Evolutionary conservation across 2,329 filamentous ascomycete genomes (phyloP).

Genomic region (Pseudogymnoascus sp.): DNA sequence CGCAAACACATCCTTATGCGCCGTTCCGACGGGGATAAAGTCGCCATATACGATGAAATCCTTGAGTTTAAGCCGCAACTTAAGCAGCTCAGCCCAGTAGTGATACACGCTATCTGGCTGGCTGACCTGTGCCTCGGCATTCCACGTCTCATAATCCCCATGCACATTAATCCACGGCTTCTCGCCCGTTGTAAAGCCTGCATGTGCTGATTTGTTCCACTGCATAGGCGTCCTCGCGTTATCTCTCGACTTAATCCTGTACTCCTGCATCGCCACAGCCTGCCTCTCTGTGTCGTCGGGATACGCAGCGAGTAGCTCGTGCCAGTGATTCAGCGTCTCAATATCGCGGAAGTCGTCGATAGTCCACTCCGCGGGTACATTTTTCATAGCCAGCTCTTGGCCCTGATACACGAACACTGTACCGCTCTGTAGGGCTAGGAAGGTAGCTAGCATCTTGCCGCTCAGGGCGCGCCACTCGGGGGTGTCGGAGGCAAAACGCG

Average conservation of each 20-base stretch:
- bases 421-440: constrained; percentile 41
- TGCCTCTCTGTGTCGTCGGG: constrained; percentile 32
- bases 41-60: constrained; percentile 61
- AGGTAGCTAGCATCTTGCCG: constrained; percentile 46
- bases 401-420: constrained; percentile 53
- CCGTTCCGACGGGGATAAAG: constrained; percentile 45
- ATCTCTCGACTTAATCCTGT: constrained; percentile 54
- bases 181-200: constrained; percentile 51
- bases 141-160: constrained; percentile 52
- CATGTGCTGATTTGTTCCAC: constrained; percentile 53
- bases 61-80: constrained; percentile 48
- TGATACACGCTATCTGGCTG: constrained; percentile 44
- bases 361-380: constrained; percentile 47
- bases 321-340: constrained; percentile 45
- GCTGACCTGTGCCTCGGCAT: constrained; percentile 46
- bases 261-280: constrained; percentile 35
- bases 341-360: constrained; percentile 63
- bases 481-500: constrained; percentile 36
- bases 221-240: constrained; percentile 66
- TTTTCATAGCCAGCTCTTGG: constrained; percentile 51
- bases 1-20: constrained; percentile 46
- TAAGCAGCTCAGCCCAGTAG: constrained; percentile 54
- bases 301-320: constrained; percentile 26
- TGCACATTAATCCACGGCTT: constrained; percentile 65
- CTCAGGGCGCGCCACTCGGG: constrained; percentile 34